A percentile compares a stretch with the other conserved stretches of the same genome.
phyloP scores from a whole-genome alignment of 208 protist genomes.

The Crithidia thermophila region DNA sequence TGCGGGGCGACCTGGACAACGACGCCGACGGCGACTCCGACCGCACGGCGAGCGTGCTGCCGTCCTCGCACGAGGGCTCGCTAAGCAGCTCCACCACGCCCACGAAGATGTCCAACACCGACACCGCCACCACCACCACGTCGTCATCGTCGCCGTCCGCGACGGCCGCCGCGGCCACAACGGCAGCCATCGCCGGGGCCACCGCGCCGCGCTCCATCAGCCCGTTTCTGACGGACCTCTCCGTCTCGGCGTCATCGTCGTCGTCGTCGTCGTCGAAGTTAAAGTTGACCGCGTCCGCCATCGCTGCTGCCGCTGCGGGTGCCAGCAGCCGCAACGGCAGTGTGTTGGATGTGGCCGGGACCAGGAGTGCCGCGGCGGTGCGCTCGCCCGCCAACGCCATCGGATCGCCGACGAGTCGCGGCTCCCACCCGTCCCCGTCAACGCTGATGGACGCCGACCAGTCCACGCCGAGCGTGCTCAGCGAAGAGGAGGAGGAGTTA shows the following conservation, averaged over 20 bases:
- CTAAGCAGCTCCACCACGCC: constrained; percentile 33
- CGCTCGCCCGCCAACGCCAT: constrained; percentile 1
- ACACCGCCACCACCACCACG: background rate
- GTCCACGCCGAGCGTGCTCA: constrained; percentile 64
- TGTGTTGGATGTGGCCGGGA: background rate
- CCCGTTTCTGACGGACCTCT: background rate
- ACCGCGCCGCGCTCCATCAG: constrained; percentile 4
- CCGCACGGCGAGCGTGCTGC: constrained; percentile 46
- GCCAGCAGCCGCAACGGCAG: constrained; percentile 9
- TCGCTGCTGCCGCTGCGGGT: background rate
- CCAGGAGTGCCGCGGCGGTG: background rate
- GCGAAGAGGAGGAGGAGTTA: constrained; percentile 45
- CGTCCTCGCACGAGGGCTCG: constrained; percentile 31
- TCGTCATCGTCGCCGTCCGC: background rate
- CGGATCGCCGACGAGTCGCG: constrained; percentile 4
- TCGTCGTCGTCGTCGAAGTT: background rate
- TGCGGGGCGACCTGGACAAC: background rate
- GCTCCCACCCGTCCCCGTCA: background rate
- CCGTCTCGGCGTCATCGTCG: background rate
- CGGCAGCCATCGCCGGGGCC: background rate
- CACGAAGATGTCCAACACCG: constrained; percentile 14
- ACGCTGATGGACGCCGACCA: constrained; percentile 37
- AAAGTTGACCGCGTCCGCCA: no score
- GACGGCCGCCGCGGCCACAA: background rate
- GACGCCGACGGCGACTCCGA: constrained; percentile 39